Evolutionary conservation across 2,329 filamentous ascomycete genomes (phyloP).

Genomic region (Tolypocladium guangdongense): DNA sequence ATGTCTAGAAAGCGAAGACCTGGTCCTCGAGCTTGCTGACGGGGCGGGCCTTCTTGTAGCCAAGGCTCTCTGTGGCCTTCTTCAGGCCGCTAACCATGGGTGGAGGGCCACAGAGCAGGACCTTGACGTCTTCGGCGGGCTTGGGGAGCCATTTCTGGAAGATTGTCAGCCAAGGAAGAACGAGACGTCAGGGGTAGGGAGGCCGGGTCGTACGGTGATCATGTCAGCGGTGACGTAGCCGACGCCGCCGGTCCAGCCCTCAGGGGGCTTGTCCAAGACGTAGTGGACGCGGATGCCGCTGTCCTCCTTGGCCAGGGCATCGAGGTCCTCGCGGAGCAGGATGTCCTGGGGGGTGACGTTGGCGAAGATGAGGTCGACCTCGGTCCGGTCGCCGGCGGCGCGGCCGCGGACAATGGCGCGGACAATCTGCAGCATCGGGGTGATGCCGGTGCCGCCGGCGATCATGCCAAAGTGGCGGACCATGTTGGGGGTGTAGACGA

Average conservation of each 20-base stretch:
- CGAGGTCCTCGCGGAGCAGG: slow-evolving; percentile 83
- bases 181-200: not conserved
- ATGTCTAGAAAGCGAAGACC: slow-evolving; percentile 73
- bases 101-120: slow-evolving; percentile 88
- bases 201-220: slow-evolving; percentile 57
- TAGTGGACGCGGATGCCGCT: slow-evolving; percentile 80
- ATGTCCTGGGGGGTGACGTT: slow-evolving; percentile 94
- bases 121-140: slow-evolving; percentile 78
- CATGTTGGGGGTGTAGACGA: slow-evolving; percentile 97
- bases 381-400: slow-evolving; percentile 67
- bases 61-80: slow-evolving; percentile 82
- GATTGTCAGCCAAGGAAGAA: not conserved
- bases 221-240: slow-evolving; percentile 94
- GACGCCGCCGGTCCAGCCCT: slow-evolving; percentile 82
- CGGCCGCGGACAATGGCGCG: slow-evolving; percentile 80
- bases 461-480: slow-evolving; percentile 96
- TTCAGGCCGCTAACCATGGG: slow-evolving; percentile 97
- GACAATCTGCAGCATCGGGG: slow-evolving; percentile 94
- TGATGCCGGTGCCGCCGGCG: slow-evolving; percentile 93
- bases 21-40: slow-evolving; percentile 98
- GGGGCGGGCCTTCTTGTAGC: slow-evolving; percentile 83
- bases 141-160: slow-evolving; percentile 66
- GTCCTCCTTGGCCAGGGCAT: slow-evolving; percentile 67
- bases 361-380: slow-evolving; percentile 92
- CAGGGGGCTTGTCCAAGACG: slow-evolving; percentile 90